These are phyloP conservation scores for Coniella lustricola DNA, from an alignment of 2,329 filamentous ascomycete species.

Conservation along the genomic window DNA sequence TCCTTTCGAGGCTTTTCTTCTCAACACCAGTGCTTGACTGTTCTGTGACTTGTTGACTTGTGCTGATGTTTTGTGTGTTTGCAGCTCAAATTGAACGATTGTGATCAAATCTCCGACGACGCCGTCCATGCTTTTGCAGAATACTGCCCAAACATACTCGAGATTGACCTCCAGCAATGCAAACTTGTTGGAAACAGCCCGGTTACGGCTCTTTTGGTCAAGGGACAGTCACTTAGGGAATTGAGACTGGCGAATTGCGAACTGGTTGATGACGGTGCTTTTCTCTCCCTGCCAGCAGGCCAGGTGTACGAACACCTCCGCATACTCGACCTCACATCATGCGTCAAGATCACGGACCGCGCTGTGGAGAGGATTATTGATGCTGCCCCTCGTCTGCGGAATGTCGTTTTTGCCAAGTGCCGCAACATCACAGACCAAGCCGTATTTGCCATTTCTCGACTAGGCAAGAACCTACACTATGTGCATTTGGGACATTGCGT, in stretches of 20 bases:
- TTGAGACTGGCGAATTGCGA: slow-evolving; percentile 80
- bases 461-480: slow-evolving; percentile 95
- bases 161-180: slow-evolving; percentile 92
- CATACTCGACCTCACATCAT: slow-evolving; percentile 90
- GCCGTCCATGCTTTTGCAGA: slow-evolving; percentile 80
- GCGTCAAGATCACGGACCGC: slow-evolving; percentile 73
- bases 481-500: slow-evolving; percentile 91
- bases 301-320: slow-evolving; percentile 78
- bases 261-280: slow-evolving; percentile 80
- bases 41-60: not conserved
- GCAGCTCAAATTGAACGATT: slow-evolving; percentile 90
- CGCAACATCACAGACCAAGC: slow-evolving; percentile 84
- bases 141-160: slow-evolving; percentile 86
- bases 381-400: slow-evolving; percentile 79
- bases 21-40: too few species aligned
- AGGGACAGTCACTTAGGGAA: slow-evolving; percentile 80
- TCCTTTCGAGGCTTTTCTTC: too few species aligned
- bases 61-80: not conserved
- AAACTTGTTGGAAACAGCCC: slow-evolving; percentile 73
- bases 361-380: slow-evolving; percentile 84
- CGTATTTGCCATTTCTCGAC: slow-evolving; percentile 76
- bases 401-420: slow-evolving; percentile 92
- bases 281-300: slow-evolving; percentile 65
- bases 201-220: slow-evolving; percentile 70
- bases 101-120: slow-evolving; percentile 72